Conservation (phyloP, 305 asterid species). For the Fraxinus sp. region DNA sequence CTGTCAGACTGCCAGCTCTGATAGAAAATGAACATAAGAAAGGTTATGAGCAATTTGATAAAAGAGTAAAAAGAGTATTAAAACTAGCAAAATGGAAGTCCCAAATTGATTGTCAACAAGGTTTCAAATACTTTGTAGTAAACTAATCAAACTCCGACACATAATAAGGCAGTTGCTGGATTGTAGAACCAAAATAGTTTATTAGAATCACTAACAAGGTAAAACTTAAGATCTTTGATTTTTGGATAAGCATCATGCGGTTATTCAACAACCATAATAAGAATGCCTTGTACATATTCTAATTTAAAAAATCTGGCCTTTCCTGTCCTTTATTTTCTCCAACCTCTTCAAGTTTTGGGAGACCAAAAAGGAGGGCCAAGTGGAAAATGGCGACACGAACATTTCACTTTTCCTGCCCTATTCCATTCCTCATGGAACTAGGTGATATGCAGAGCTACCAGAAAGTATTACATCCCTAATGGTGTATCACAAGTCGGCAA, state of each 20-base stretch:
- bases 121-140: background rate
- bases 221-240: background rate
- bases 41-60: conserved; percentile 3
- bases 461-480: background rate
- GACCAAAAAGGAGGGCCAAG: background rate
- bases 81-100: background rate
- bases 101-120: background rate
- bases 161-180: background rate
- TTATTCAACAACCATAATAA: background rate
- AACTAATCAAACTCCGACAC: background rate
- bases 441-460: background rate
- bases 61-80: background rate
- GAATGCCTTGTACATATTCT: background rate
- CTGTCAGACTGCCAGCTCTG: conserved; percentile 53
- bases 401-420: background rate
- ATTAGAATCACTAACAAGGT: background rate
- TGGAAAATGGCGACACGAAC: background rate
- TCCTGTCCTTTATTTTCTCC: background rate
- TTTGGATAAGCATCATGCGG: background rate
- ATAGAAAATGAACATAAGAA: conserved; percentile 21
- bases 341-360: background rate
- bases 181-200: background rate
- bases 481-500: background rate
- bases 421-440: background rate
- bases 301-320: background rate